phyloP scores from a whole-genome alignment of 768 basidiomycete species.

The Hydnum rufescens region DNA sequence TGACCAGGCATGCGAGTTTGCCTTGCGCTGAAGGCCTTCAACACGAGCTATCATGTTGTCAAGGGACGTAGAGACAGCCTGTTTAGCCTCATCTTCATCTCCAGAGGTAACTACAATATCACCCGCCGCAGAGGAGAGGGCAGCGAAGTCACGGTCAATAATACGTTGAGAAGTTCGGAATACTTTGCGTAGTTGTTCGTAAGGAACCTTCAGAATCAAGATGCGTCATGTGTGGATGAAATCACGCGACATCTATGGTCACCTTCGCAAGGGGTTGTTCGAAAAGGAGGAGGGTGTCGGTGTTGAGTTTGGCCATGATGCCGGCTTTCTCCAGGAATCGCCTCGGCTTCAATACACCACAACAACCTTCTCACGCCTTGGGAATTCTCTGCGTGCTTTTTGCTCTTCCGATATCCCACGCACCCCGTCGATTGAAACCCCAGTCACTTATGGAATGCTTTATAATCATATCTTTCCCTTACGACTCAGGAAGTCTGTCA shows the following conservation, averaged over 20 bases:
- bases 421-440: no score
- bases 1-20: conserved; percentile 18
- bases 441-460: no score
- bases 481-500: no score
- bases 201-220: conserved; percentile 42
- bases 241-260: not conserved
- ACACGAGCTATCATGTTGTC: conserved; percentile 61
- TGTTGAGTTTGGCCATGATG: conserved; percentile 29
- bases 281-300: conserved; percentile 59
- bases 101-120: conserved; percentile 18
- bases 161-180: conserved; percentile 66
- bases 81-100: conserved; percentile 34
- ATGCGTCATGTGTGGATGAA: conserved; percentile 1
- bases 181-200: conserved; percentile 75
- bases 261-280: conserved; percentile 72
- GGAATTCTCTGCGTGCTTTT: no score
- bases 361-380: no score
- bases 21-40: conserved; percentile 77
- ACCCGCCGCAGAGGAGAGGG: conserved; percentile 26
- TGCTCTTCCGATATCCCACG: no score
- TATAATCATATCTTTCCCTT: no score
- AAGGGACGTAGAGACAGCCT: conserved; percentile 16
- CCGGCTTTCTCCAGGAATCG: not conserved
- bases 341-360: not conserved
- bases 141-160: conserved; percentile 58